Evolutionary conservation across 2,329 filamentous ascomycete species (phyloP), one percentile per base, ranked within the genome.

Genomic region (Cytospora paraplurivora): DNA sequence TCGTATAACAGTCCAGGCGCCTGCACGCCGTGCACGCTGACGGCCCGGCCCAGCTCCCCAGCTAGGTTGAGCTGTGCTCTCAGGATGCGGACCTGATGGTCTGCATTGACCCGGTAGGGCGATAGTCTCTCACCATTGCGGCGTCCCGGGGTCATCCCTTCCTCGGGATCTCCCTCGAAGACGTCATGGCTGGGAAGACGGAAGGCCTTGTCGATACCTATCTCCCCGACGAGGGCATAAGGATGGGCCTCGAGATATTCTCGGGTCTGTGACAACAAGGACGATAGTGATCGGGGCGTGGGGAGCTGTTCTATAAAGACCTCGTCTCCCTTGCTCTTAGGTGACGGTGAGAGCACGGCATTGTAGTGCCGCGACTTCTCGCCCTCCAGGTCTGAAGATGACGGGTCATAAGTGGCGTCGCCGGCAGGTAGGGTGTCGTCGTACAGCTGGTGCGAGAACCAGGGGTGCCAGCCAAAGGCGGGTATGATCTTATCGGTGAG

Each of bases 401-500:
- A 61, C 1, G 71, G 68, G 60, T 74, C 72, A 64, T 77, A 81
- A 0, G 77, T 79, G 37, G 71, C 54, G 71, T 69, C 35, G 72
- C 72, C 72, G 21, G 34, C 49, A 10, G 60, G 59, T 10, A 57
- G 47, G 3, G 72, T 74, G 73, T 91, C 86, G 70, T 88, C 83
- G 71, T 87, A 92, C 70, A 95, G 82, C 68, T 91, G 87, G 73
- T 94, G 81, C 1, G 90, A 89, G 74, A 93, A 94, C 91, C 91
- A 95, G 1, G 91, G 91, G 72, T 95, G 91, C 90, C 91, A 93
- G 21, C 91, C 91, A 75, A 93, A 94, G n/a, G 87, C 86, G 0
- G 91, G 89, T 4, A 94, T 70, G 58, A 81, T 67, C 19, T 70
- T 73, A 19, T 70, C 63, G 37, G 51, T 21, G 51, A 19, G 13